Percentiles rank a stretch among this genome's conserved stretches.
Conservation (phyloP, 352 stramenopile genomes). For the Phytopythium vexans region DNA sequence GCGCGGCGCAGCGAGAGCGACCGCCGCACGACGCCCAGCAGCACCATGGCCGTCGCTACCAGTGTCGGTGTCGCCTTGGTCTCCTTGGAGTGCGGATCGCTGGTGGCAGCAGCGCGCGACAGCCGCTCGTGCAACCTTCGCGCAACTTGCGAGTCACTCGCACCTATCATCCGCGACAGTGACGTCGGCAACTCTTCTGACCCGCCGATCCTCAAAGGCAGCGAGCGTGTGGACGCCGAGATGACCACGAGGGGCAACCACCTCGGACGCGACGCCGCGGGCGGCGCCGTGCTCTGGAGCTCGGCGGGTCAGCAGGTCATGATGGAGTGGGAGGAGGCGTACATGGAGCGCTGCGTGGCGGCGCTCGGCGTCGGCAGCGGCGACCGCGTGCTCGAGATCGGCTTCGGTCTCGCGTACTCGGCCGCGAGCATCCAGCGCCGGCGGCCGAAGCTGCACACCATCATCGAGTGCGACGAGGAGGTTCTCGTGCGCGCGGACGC, state of each 20-base stretch:
- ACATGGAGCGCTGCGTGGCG: slow-evolving; percentile 78
- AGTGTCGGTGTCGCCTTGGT: background rate
- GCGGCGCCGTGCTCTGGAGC: slow-evolving; percentile 53
- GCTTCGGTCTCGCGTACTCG: slow-evolving; percentile 84
- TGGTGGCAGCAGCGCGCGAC: background rate
- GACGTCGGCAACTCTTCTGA: background rate
- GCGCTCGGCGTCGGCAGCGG: slow-evolving; percentile 39
- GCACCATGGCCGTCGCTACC: slow-evolving; percentile 30
- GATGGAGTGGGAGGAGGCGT: slow-evolving; percentile 86
- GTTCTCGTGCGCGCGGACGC: slow-evolving; percentile 39
- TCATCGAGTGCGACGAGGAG: slow-evolving; percentile 77
- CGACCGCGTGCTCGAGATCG: slow-evolving; percentile 81
- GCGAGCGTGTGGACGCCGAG: background rate
- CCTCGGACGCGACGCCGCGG: slow-evolving; percentile 37
- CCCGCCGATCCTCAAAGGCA: too few species aligned
- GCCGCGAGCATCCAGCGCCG: slow-evolving; percentile 65
- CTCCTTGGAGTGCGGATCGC: background rate
- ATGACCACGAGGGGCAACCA: slow-evolving; percentile 46
- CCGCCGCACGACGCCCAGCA: slow-evolving; percentile 31
- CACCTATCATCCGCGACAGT: background rate
- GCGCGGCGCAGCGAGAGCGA: slow-evolving; percentile 9
- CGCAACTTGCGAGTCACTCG: slow-evolving; percentile 5
- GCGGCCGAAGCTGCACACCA: slow-evolving; percentile 47
- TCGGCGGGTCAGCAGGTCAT: slow-evolving; percentile 82
- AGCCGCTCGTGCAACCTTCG: slow-evolving; percentile 25